Conservation (phyloP, 2,329 filamentous ascomycete genomes). For the Teratosphaeria zuluensis region DNA sequence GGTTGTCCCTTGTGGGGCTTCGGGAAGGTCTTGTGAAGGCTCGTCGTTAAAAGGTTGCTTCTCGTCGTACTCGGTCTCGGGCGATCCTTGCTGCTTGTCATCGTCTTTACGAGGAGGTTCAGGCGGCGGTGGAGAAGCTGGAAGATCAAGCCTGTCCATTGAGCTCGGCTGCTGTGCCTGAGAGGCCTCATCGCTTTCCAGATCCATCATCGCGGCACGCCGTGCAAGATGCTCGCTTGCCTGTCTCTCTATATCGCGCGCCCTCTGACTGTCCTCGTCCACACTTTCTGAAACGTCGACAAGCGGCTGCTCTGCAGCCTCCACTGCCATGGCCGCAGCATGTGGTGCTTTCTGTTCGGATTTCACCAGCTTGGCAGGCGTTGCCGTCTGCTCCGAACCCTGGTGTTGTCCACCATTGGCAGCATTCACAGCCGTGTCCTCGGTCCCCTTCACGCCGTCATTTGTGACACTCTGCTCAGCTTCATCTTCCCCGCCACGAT, state of each 20-base stretch:
- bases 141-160: constrained; percentile 11
- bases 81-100: constrained; percentile 7
- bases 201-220: constrained; percentile 18
- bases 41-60: constrained; percentile 21
- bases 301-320: neutral
- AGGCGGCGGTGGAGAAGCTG: constrained; percentile 20
- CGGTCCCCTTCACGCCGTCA: neutral
- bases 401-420: neutral
- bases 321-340: neutral
- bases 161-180: neutral
- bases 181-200: neutral
- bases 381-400: neutral
- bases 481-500: neutral
- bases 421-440: neutral
- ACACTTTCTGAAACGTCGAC: neutral
- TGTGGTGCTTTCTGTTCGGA: neutral
- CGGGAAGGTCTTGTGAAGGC: constrained; percentile 31
- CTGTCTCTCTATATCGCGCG: constrained; percentile 16
- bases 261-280: constrained; percentile 2
- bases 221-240: constrained; percentile 23
- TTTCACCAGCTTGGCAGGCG: neutral
- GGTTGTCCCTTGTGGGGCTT: constrained; percentile 33
- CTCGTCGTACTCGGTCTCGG: constrained; percentile 19
- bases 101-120: constrained; percentile 22
- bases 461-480: neutral